Evolutionary conservation across 805 yeast species (phyloP).

Genomic region (Suhomyces sp.): DNA sequence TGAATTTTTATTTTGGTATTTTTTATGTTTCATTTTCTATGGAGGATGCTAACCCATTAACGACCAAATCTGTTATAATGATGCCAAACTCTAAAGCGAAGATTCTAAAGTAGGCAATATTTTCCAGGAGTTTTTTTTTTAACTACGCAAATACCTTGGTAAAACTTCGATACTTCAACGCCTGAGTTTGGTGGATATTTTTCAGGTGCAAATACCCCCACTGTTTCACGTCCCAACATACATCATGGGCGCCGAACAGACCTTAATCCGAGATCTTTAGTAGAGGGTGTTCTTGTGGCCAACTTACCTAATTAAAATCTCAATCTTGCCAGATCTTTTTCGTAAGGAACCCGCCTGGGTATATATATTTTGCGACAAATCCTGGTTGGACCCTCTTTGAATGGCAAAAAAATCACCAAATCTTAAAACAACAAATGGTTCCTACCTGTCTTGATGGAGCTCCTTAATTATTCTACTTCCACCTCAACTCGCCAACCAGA

Average conservation of each 20-base stretch:
- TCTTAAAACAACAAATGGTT: too few relatives aligned
- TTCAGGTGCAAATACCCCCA: slow-evolving; percentile 2
- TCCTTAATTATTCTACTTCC: slow-evolving; percentile 6
- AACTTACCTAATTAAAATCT: slow-evolving; percentile 4
- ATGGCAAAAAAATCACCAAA: neutral
- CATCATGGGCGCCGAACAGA: slow-evolving; percentile 1
- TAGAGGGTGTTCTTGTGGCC: neutral
- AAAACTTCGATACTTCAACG: slow-evolving; percentile 9
- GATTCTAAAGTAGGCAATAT: slow-evolving; percentile 1
- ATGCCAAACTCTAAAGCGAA: slow-evolving; percentile 1
- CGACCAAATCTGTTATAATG: neutral
- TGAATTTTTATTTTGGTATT: neutral
- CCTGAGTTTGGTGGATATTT: slow-evolving; percentile 4
- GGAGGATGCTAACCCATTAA: neutral
- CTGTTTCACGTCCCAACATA: slow-evolving; percentile 5
- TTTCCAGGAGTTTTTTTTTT: slow-evolving; percentile 4
- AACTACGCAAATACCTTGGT: slow-evolving; percentile 5
- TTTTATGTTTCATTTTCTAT: neutral
- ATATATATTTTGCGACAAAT: neutral
- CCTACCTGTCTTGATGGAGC: slow-evolving; percentile 4
- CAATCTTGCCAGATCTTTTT: slow-evolving; percentile 8
- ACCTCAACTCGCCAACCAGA: slow-evolving; percentile 3
- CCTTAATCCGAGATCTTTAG: slow-evolving; percentile 5
- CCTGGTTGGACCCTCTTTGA: neutral
- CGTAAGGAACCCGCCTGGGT: too few relatives aligned